Evolutionary conservation across 345 rosid species (phyloP).

Genomic region (Moricandia arvensis): DNA sequence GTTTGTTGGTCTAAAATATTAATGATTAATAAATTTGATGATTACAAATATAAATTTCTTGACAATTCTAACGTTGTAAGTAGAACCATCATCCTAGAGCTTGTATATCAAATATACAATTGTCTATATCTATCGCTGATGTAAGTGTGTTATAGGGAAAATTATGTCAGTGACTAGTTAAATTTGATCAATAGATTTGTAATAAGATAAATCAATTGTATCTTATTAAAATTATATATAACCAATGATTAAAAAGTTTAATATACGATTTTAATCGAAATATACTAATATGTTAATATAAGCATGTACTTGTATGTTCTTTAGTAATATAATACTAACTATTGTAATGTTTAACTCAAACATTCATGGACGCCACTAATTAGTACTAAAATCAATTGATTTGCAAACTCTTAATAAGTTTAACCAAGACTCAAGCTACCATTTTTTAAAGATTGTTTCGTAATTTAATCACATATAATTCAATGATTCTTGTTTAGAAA

Average conservation of each 20-base stretch:
- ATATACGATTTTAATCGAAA: not conserved
- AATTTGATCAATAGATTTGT: not conserved
- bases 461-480: not conserved
- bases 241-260: not conserved
- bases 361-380: not conserved
- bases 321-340: not conserved
- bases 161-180: not conserved
- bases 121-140: not conserved
- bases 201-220: not conserved
- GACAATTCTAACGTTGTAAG: not conserved
- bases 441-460: not conserved
- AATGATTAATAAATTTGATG: not conserved
- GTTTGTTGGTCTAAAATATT: not conserved
- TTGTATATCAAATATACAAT: not conserved
- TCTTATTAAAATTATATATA: not conserved
- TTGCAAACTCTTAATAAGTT: not conserved
- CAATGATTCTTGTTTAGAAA: constrained; percentile 1
- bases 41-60: not conserved
- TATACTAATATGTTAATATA: not conserved
- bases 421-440: not conserved
- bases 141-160: not conserved
- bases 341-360: not conserved
- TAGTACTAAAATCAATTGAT: not conserved
- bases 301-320: no score
- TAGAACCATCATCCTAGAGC: not conserved